A percentile compares a stretch with the other conserved stretches of the same genome.
phyloP scores from a whole-genome alignment of 352 stramenopile genomes.

The Blastocystis sp. region DNA sequence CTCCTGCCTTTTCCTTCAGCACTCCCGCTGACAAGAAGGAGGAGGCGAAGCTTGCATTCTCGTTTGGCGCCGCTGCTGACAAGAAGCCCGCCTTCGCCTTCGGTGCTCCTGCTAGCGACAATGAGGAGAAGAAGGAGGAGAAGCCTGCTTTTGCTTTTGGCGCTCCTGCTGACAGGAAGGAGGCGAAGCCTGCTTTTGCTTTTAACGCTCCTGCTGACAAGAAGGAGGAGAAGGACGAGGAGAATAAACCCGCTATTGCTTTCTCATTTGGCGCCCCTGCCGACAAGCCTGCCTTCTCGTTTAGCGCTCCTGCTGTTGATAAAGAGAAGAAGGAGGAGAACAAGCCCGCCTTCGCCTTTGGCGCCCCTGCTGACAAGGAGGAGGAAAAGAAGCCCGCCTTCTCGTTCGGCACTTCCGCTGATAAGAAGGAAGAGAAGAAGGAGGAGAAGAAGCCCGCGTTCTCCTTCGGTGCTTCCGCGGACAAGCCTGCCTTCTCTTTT shows the following conservation, averaged over 20 bases:
- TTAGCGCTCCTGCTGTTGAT: not conserved
- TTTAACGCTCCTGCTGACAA: not conserved
- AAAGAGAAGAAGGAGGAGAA: not conserved
- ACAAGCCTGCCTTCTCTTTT: not conserved
- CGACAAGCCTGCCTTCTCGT: too few relatives aligned
- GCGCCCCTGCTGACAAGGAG: not conserved
- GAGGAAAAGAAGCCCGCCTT: not conserved
- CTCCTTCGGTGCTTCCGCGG: not conserved
- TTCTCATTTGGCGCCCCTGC: not conserved
- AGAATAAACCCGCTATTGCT: not conserved
- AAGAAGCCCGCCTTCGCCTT: too few relatives aligned
- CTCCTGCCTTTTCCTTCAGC: not conserved
- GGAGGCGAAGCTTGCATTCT: not conserved
- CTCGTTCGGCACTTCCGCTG: not conserved
- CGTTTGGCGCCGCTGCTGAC: not conserved
- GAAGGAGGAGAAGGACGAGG: slow-evolving; percentile 1
- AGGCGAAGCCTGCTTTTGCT: slow-evolving; percentile 2
- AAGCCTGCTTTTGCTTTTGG: slow-evolving; percentile 14
- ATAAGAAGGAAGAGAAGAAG: slow-evolving; percentile 11
- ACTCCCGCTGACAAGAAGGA: not conserved
- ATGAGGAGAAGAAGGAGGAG: not conserved
- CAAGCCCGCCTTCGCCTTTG: slow-evolving; percentile 8
- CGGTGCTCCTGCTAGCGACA: not conserved
- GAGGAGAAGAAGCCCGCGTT: not conserved
- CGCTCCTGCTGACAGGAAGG: not conserved